Base-by-base conservation (phyloP, 2,329 filamentous ascomycete species). In the Colletotrichum scovillei region DNA sequence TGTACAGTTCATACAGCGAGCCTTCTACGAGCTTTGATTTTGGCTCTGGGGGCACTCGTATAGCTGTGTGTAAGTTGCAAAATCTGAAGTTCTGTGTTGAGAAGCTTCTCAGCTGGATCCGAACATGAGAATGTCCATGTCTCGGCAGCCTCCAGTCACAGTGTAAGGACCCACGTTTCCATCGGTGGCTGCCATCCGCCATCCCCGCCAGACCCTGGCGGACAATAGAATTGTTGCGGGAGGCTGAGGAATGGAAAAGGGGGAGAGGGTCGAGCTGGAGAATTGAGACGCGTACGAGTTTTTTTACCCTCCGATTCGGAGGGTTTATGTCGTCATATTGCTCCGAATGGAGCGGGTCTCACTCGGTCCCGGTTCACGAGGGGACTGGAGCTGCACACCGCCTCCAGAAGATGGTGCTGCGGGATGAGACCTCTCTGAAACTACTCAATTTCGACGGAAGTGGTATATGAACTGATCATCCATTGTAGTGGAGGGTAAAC, bases 251-350 rank as follows among this genome's bases (percentile, higher is more conserved):
- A 26, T 8, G 22, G 22, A 28, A 55, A 55, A 28, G 52, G 52
- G 52, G 52, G 8, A 49, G 42, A n/a, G 2, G 8, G 42, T 49
- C 42, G 22, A 55, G 14, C 38, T 42, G 38, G 7, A 49, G 7
- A 1, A 5, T 49, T 19, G 52, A 26, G 52, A 26, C 52, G 12
- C 9, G 4, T 28, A 55, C 3, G 52, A 55, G 11, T 26, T 55
- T 49, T 19, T 55, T 26, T 16, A 55, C 52, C 52, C 52, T 28
- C 52, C 52, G 52, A 55, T 4, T 55, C 52, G 52, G 52, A 55
- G 52, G 8, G 52, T 26, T 26, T 28, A 55, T 55, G 52, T 55
- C 52, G 52, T 55, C 52, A 55, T 55, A 28, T 55, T 55, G 52
- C 52, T 11, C 52, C 52, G 52, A 55, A 55, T 4, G 22, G 12